Conservation (phyloP, 2,329 filamentous ascomycete genomes). For the Pseudocercospora ulei region DNA sequence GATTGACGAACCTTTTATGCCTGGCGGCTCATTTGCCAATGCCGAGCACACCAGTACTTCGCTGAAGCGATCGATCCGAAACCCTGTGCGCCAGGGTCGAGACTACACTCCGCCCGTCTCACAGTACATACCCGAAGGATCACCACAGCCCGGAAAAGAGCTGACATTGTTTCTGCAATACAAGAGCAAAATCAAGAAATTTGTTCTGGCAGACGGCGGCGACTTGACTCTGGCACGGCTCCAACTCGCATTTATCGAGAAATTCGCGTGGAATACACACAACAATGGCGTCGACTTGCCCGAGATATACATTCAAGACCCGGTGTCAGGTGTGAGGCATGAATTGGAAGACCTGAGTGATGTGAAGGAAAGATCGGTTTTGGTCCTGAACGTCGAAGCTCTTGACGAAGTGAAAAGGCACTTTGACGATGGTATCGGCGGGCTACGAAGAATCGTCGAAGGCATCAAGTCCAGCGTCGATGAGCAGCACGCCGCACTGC, state of each 20-base stretch:
- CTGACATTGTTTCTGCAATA: conserved; percentile 92
- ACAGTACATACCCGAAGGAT: conserved; percentile 45
- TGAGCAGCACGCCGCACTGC: conserved; percentile 70
- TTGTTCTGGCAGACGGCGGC: conserved; percentile 73
- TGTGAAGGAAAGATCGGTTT: conserved; percentile 85
- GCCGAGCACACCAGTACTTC: conserved; percentile 16
- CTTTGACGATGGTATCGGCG: conserved; percentile 81
- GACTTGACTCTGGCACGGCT: conserved; percentile 79
- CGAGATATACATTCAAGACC: conserved; percentile 96
- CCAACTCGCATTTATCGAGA: conserved; percentile 95
- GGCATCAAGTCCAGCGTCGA: conserved; percentile 74
- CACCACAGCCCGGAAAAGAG: conserved; percentile 71
- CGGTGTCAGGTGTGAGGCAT: conserved; percentile 88
- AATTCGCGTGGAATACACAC: conserved; percentile 98
- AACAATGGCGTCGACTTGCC: conserved; percentile 85
- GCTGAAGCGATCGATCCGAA: conserved; percentile 2
- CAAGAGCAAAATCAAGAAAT: conserved; percentile 95
- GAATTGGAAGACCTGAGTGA: conserved; percentile 88
- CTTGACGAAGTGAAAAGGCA: conserved; percentile 94
- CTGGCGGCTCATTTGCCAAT: conserved; percentile 12
- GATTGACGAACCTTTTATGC: conserved; percentile 27
- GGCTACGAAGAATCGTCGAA: conserved; percentile 72
- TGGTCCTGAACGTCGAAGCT: conserved; percentile 88
- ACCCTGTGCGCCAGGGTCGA: conserved; percentile 19
- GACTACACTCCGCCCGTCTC: conserved; percentile 35